phyloP scores from a whole-genome alignment of 805 yeast species.

The Metschnikowia drakensbergensis region DNA sequence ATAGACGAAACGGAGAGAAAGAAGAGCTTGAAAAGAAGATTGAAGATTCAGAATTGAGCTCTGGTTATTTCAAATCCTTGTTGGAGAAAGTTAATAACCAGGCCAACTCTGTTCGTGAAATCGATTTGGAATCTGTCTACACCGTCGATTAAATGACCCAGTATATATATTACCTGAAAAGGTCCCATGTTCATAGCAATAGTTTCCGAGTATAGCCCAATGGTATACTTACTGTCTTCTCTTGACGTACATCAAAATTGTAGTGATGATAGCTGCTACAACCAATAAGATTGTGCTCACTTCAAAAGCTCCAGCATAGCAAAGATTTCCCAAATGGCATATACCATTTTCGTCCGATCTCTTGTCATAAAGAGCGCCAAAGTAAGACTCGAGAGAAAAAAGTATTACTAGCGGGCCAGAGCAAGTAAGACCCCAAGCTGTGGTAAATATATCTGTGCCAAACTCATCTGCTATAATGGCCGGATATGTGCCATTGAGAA shows the following conservation, averaged over 20 bases:
- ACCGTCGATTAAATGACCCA: constrained; percentile 32
- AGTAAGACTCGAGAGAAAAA: constrained; percentile 48
- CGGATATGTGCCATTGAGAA: constrained; percentile 70
- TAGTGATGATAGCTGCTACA: constrained; percentile 22
- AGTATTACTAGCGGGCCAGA: constrained; percentile 64
- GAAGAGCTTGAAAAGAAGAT: constrained; percentile 50
- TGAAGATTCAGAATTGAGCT: constrained; percentile 53
- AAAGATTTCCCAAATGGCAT: constrained; percentile 35
- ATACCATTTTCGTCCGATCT: constrained; percentile 39
- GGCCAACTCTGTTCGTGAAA: constrained; percentile 35
- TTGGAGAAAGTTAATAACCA: constrained; percentile 44
- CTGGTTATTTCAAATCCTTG: constrained; percentile 51
- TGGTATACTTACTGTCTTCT: constrained; percentile 11
- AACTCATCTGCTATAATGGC: constrained; percentile 70
- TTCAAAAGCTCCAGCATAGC: constrained; percentile 37
- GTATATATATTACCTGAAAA: constrained; percentile 18
- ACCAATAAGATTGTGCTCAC: constrained; percentile 28
- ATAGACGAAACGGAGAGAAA: constrained; percentile 55
- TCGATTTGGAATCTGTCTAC: constrained; percentile 43
- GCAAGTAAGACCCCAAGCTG: constrained; percentile 72
- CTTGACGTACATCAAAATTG: constrained; percentile 26
- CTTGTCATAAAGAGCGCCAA: constrained; percentile 53
- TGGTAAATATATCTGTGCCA: constrained; percentile 64
- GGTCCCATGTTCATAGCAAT: constrained; percentile 25
- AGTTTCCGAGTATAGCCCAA: constrained; percentile 7